A percentile compares a stretch with the other conserved stretches of the same genome.
These are phyloP conservation scores for Beauveria sp. DNA, from an alignment of 2,329 filamentous ascomycete species.

Conservation along the genomic window DNA sequence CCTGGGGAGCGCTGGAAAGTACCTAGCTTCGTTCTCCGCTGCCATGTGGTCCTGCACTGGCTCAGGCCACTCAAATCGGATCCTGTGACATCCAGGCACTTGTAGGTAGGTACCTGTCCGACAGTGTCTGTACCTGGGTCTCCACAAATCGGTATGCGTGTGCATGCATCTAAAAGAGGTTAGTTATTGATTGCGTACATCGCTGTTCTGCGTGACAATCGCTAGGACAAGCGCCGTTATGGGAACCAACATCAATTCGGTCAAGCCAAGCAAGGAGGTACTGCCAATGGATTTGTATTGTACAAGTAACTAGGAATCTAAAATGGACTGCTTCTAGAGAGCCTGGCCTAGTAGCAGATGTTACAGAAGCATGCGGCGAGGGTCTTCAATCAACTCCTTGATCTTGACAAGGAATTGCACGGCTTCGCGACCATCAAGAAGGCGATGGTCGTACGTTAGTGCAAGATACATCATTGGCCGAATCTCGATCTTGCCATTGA, in stretches of 20 bases:
- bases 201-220: too few species aligned
- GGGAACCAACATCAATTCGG: too few species aligned
- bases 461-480: conserved; percentile 99
- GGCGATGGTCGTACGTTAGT: conserved; percentile 92
- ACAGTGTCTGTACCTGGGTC: too few species aligned
- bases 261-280: background rate
- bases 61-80: too few species aligned
- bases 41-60: too few species aligned
- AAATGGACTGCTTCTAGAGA: conserved; percentile 6
- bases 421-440: conserved; percentile 90
- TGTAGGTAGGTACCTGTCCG: too few species aligned
- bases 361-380: conserved; percentile 76
- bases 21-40: too few species aligned
- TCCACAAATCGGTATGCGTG: background rate
- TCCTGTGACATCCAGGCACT: too few species aligned
- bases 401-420: conserved; percentile 95
- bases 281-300: background rate
- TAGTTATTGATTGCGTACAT: too few species aligned
- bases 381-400: conserved; percentile 97
- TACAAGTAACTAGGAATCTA: conserved; percentile 7
- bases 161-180: too few species aligned
- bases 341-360: background rate
- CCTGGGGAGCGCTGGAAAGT: too few species aligned
- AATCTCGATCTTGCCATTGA: conserved; percentile 92
- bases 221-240: background rate